Base-by-base conservation (phyloP, 192 early-diverging fungal genomes). In the Chytriomyces confervae region DNA sequence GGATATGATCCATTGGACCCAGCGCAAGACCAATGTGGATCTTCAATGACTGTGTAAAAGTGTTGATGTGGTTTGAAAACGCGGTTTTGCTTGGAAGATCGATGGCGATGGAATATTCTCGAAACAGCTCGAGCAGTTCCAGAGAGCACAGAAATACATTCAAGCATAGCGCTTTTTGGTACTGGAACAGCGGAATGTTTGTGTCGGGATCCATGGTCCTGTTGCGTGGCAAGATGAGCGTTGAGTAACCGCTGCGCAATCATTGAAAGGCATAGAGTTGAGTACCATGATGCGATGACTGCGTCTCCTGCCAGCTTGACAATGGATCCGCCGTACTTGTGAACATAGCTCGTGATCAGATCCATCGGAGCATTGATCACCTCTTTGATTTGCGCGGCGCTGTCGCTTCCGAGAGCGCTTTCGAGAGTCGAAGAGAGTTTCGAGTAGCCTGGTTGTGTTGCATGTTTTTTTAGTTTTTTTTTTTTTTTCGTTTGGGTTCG, bases 281-380 rank as follows among this genome's bases (percentile, higher is more conserved):
- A 13, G 13, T 20, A 77, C 66, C 76, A 68, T 8, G 24, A 24
- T 29, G 66, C 67, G 29, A 77, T 77, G 13, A 77, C 76, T n/a
- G 76, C 76, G 48, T 77, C 76, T 20, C 76, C 76, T 7, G 76
- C 76, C 10, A 77, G 47, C 48, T 77, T 79, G 48, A 79, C 65
- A 5, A 79, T 46, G 9, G 78, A 79, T 29, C 78, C 78, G 7
- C 51, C 70, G 43, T 20, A 29, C 45, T 75, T 10, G 23, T 79
- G 78, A 43, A 79, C 65, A 36, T 20, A 6, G 5, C n/a, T 11
- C 5, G 69, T 79, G 62, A 79, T 79, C 13, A 13, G n/a, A 16
- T 74, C 65, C 24, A 79, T 74, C 13, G 78, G 78, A 7, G 71
- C 62, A 48, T 79, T 79, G n/a, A 79, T 43, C 18, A 79, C 11